These are phyloP conservation scores for Trichosanthes truncata DNA, from an alignment of 306 rosid species.

Conservation along the genomic window DNA sequence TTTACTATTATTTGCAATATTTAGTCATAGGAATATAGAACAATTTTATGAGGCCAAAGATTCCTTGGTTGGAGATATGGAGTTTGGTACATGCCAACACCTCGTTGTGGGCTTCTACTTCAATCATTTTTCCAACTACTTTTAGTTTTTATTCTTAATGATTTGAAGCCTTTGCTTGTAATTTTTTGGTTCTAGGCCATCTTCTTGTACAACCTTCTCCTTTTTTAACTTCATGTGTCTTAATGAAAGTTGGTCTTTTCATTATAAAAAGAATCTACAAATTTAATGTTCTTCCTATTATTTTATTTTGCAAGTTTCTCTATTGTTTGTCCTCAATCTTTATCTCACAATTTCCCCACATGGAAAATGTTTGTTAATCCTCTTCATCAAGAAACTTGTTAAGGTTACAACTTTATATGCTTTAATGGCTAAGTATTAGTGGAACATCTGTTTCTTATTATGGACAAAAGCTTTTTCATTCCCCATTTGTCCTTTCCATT, in stretches of 20 bases:
- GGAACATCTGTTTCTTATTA: not conserved
- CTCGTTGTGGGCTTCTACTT: not conserved
- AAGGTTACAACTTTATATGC: not conserved
- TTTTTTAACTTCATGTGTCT: not conserved
- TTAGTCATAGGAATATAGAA: not conserved
- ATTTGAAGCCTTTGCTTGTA: not conserved
- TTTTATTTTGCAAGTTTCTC: not conserved
- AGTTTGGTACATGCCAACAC: not conserved
- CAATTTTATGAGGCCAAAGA: not conserved
- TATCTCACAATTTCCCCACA: not conserved
- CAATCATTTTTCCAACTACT: not conserved
- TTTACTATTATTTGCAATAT: not conserved
- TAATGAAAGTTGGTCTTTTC: not conserved
- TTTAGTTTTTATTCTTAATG: not conserved
- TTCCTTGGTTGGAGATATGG: not conserved
- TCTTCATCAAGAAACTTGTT: not conserved
- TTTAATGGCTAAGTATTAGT: not conserved
- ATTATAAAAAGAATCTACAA: not conserved
- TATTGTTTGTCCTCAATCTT: not conserved
- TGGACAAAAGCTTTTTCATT: not conserved
- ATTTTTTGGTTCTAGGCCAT: not conserved
- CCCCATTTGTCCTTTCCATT: not conserved
- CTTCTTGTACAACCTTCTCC: not conserved
- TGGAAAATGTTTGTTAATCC: not conserved
- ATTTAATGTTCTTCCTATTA: not conserved